Conservation (phyloP, 345 rosid genomes). For the Acer campestre region DNA sequence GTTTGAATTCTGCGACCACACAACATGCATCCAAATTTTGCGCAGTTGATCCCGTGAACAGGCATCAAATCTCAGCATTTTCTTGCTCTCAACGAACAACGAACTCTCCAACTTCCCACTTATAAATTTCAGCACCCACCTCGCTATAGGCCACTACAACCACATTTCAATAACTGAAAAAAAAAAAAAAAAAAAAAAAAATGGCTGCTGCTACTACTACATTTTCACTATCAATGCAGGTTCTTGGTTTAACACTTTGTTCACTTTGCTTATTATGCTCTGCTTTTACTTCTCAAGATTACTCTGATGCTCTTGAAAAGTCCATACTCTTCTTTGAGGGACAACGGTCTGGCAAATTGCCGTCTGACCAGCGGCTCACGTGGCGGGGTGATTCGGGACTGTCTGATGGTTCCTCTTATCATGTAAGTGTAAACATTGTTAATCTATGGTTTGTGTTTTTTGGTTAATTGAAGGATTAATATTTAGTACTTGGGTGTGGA, state of each 20-base stretch:
- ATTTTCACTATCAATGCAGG: slow-evolving; percentile 12
- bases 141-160: neutral
- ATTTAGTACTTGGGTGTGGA: slow-evolving; percentile 1
- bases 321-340: slow-evolving; percentile 80
- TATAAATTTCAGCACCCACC: slow-evolving; percentile 24
- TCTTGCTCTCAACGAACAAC: slow-evolving; percentile 36
- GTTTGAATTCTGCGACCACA: slow-evolving; percentile 28
- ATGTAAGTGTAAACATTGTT: slow-evolving; percentile 32
- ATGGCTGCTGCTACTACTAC: slow-evolving; percentile 25
- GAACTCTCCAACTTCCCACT: slow-evolving; percentile 30
- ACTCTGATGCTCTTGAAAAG: slow-evolving; percentile 57
- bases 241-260: slow-evolving; percentile 25
- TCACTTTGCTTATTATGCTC: slow-evolving; percentile 27
- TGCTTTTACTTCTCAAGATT: slow-evolving; percentile 59
- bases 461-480: neutral
- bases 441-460: neutral
- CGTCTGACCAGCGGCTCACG: slow-evolving; percentile 44
- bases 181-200: neutral
- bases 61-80: slow-evolving; percentile 15
- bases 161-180: neutral
- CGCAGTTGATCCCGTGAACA: slow-evolving; percentile 64
- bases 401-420: slow-evolving; percentile 57
- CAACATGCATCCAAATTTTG: slow-evolving; percentile 34
- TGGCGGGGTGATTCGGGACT: slow-evolving; percentile 73
- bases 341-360: slow-evolving; percentile 70